These are phyloP conservation scores for Aspergillus sojae DNA, from an alignment of 2,329 filamentous ascomycete species.

Conservation along the genomic window DNA sequence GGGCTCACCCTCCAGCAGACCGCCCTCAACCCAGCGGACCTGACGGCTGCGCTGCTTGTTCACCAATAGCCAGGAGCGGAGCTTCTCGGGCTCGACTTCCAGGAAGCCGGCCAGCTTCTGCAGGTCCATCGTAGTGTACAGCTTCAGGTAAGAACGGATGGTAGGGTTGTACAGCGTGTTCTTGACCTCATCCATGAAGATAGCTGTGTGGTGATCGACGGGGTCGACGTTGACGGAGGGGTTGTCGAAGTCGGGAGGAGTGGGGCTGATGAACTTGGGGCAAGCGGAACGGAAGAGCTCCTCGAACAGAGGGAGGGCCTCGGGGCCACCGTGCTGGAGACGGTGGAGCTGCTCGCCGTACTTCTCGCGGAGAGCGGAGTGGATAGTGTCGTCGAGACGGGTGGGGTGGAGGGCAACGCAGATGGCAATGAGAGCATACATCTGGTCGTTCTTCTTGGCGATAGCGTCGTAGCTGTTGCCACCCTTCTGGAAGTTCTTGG, in stretches of 20 bases:
- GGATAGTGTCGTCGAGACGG: slow-evolving; percentile 96
- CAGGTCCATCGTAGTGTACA: slow-evolving; percentile 99
- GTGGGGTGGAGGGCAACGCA: slow-evolving; percentile 98
- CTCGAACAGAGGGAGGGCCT: slow-evolving; percentile 94
- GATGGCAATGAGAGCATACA: slow-evolving; percentile 98
- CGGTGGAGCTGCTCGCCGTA: slow-evolving; percentile 97
- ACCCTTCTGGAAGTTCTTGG: slow-evolving; percentile 99
- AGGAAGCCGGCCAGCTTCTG: slow-evolving; percentile 98
- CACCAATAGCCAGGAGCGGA: slow-evolving; percentile 89
- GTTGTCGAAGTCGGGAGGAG: slow-evolving; percentile 96
- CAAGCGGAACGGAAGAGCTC: slow-evolving; percentile 97
- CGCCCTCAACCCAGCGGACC: slow-evolving; percentile 88
- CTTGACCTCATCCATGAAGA: slow-evolving; percentile 99
- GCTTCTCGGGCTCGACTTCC: slow-evolving; percentile 93
- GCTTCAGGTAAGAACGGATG: slow-evolving; percentile 96
- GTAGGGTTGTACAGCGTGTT: slow-evolving; percentile 98
- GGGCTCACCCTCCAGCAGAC: slow-evolving; percentile 86
- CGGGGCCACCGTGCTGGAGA: slow-evolving; percentile 93
- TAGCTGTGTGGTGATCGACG: slow-evolving; percentile 91
- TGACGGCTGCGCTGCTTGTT: slow-evolving; percentile 99
- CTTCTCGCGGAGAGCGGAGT: slow-evolving; percentile 96
- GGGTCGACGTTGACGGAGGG: slow-evolving; percentile 94
- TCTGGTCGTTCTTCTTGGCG: slow-evolving; percentile 99
- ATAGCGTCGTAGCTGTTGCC: slow-evolving; percentile 88
- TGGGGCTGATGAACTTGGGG: slow-evolving; percentile 99